phyloP scores from a whole-genome alignment of 106 monocot genomes.

The Dendrobium nobile region DNA sequence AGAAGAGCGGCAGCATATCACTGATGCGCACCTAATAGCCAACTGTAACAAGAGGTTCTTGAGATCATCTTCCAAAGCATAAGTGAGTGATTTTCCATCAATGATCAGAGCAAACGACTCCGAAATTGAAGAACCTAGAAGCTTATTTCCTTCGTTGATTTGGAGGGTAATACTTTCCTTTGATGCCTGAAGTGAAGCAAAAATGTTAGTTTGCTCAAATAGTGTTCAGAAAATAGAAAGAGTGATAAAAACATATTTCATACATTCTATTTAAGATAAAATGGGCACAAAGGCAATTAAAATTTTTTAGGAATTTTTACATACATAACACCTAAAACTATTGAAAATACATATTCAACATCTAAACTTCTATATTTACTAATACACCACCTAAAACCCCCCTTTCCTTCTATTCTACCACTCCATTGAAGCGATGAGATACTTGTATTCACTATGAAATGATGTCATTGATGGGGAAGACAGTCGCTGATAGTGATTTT shows the following conservation, averaged over 20 bases:
- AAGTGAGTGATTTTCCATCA: conserved; percentile 81
- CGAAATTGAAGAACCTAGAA: conserved; percentile 19
- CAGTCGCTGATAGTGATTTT: too few relatives aligned
- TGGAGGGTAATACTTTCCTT: conserved; percentile 58
- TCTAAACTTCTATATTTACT: too few relatives aligned
- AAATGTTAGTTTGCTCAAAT: not conserved
- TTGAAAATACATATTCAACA: too few relatives aligned
- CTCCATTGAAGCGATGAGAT: too few relatives aligned
- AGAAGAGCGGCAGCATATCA: conserved; percentile 97
- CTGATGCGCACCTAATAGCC: conserved; percentile 77
- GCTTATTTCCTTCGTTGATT: conserved; percentile 55
- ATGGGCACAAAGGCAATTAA: not conserved
- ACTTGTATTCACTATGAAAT: too few relatives aligned
- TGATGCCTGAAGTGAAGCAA: conserved; percentile 45
- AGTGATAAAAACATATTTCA: not conserved
- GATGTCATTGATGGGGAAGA: too few relatives aligned
- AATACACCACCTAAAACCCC: too few relatives aligned
- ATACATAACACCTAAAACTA: too few relatives aligned
- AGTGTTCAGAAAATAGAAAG: not conserved
- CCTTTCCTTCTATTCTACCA: too few relatives aligned
- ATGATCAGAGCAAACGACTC: conserved; percentile 83
- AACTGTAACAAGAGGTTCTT: conserved; percentile 60
- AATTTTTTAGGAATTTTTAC: too few relatives aligned
- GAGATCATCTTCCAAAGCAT: conserved; percentile 69
- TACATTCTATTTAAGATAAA: not conserved